Conservation (phyloP, 1,284 basidiomycete species). For the Sporisorium scitamineum region DNA sequence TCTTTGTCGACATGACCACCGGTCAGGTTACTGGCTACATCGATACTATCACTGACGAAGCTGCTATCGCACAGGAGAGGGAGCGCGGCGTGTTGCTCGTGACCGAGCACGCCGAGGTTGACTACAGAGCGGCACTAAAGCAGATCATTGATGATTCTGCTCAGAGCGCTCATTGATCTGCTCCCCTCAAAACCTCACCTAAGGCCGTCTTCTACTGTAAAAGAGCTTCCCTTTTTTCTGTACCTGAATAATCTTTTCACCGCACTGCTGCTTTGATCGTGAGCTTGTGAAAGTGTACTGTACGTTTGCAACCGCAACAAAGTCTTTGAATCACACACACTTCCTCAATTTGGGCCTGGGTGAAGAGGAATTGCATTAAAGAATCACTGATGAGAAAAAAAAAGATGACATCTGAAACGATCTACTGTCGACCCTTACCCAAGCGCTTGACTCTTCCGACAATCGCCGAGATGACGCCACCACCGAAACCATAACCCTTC, state of each 20-base stretch:
- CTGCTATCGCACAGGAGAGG: constrained; percentile 14
- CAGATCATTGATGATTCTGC: constrained; percentile 2
- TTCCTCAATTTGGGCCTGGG: not conserved
- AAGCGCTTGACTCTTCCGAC: constrained; percentile 23
- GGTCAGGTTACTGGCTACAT: constrained; percentile 12
- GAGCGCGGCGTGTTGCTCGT: constrained; percentile 20
- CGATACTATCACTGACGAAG: constrained; percentile 8
- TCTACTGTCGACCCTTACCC: constrained; percentile 27
- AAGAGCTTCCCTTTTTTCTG: too few species aligned
- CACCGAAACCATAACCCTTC: constrained; percentile 45
- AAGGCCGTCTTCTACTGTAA: too few species aligned
- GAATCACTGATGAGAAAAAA: too few species aligned
- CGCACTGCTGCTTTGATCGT: not conserved
- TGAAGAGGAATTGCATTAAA: not conserved
- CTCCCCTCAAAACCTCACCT: too few species aligned
- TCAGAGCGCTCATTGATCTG: not conserved
- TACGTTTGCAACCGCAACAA: not conserved
- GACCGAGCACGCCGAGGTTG: constrained; percentile 13
- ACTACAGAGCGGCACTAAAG: constrained; percentile 20
- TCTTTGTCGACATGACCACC: constrained; percentile 18
- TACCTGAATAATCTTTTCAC: not conserved
- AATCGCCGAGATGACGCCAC: constrained; percentile 14
- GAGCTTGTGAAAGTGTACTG: too few species aligned
- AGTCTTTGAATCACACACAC: not conserved
- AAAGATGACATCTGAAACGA: not conserved